Evolutionary conservation across 2,329 filamentous ascomycete genomes (phyloP), one percentile per base, ranked within the genome.

Genomic region (Aciculosporium take): DNA sequence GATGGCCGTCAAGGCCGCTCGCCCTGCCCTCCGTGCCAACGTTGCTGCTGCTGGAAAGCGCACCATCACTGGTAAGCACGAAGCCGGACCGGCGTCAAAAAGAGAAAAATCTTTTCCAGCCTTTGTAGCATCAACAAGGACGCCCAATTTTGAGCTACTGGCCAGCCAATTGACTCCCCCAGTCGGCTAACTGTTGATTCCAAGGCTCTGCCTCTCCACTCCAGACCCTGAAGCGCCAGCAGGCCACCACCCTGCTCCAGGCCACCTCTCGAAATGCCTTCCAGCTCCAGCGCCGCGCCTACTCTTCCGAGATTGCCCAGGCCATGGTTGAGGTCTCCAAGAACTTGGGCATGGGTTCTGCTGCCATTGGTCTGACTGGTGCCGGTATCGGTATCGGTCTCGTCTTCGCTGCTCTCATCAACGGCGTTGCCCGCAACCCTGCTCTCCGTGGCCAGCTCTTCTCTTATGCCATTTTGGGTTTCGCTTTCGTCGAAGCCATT

Each of bases 301-400:
- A 87, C 81, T 85, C 80, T 61, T 87, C 83, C 61, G 83, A 88
- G 79, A 84, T 88, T 68, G 82, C 83, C 71, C 74, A 82, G 66
- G 83, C 83, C 67, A 81, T 88, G 73, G 83, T 88, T 65, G 81
- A 87, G 76, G 82, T 85, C 70, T 87, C 83, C 68, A 83, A 86
- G 78, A 87, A 87, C 80, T 66, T 87, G 61, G 83, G 83, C 76
- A 87, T 87, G 82, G 83, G 83, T 69, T 73, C 79, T 57, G 85
- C 85, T 61, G 85, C 85, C 72, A 87, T 93, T 63, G 85, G 85
- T 82, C 82, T 93, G 61, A 84, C 82, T 64, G 82, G 82, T 81
- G 82, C 84, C 63, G 83, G 84, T 86, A 85, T 91, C 68, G 85
- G 85, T 84, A 93, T 91, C 70, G 85, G 85, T 76, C 79, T 89